Base-by-base conservation (phyloP, 2,329 filamentous ascomycete species). In the Aureobasidium sp. region DNA sequence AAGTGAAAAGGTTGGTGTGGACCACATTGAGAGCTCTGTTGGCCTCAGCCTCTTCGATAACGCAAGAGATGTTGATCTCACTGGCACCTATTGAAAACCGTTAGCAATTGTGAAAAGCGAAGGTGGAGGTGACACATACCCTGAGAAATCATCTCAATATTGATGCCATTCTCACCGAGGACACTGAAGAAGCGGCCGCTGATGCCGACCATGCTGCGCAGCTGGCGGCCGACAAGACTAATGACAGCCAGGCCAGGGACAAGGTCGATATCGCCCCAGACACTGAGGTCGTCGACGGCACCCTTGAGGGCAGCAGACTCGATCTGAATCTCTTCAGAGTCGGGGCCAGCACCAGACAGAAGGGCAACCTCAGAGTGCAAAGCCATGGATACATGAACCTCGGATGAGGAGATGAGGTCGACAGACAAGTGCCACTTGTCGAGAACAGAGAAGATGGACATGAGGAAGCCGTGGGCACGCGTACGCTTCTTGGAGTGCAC, bases 131-230 rank as follows among this genome's bases (percentile, higher is more conserved):
- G 15, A 20, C 3, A 68, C 81, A 70, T 81, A 93, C 94, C 94
- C 79, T 99, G 94, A 27, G 91, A 96, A 68, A 99, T 99, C 94
- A 99, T 99, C 78, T 99, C 94, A 68, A 99, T 91, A 74, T 99
- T 99, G 72, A 99, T 87, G 69, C 90, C 89, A 73, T 96, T 89
- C 72, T 97, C 90, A 47, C 94, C 94, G 20, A 99, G 80, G 1
- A 92, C 95, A 52, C 89, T 90, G 76, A 99, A 97, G 89, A 99
- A 97, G 68, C 84, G 87, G 31, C 94, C 94, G 8, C 90, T 90
- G 66, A 99, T 91, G 65, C 94, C 94, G 62, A 80, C 75, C 91
- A 97, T 97, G 75, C 96, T 94, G 80, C 96, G 96, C 87, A 99
- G 90, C 76, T 97, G 91, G 64, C 90, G 90, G 53, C 94, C 94